Evolutionary conservation across 805 yeast genomes (phyloP), one percentile per base, ranked within the genome.

Genomic region (Ogataea populi-albae): DNA sequence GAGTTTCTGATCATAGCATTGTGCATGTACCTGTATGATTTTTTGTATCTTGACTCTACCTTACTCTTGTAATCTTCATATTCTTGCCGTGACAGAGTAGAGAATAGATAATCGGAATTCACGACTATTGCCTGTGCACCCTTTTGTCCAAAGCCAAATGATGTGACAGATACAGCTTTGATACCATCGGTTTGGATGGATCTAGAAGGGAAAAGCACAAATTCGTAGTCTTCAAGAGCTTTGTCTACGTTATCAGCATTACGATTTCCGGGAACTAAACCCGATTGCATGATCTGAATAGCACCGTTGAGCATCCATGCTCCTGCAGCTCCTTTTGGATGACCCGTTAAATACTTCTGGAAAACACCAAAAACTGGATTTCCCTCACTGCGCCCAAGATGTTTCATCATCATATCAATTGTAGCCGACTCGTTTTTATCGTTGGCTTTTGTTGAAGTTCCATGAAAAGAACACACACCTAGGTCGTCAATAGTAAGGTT

Each of bases 321-420:
- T 76, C 97, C 99, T 40, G 99, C 99, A 55, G 98, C 98, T 78
- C 99, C 99, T 85, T 93, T 93, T 56, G 98, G 98, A 74, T 93
- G 99, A 69, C 99, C 99, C 55, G 99, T 93, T 60, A 93, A 78
- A 79, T 77, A 93, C 69, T 93, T 93, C 71, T 93, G 99, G 95
- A 94, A 91, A 37, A 93, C 94, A 77, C 98, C 97, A 52, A 83
- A 74, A 32, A 94, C 89, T 46, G 98, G 95, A 71, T 93, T 94
- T 70, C 99, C 99, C 70, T 86, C 88, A 38, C 95, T 70, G 71
- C 99, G 83, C 52, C 98, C 98, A 60, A 93, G 73, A 62, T 93
- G 98, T 58, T 74, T 69, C 81, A 94, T 84, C 97, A 94, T 93
- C 54, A 74, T 68, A 64, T 93, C 82, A 63, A 94, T 73, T 26